Evolutionary conservation across 768 basidiomycete genomes (phyloP).

Genomic region (Termitomyces sp.): DNA sequence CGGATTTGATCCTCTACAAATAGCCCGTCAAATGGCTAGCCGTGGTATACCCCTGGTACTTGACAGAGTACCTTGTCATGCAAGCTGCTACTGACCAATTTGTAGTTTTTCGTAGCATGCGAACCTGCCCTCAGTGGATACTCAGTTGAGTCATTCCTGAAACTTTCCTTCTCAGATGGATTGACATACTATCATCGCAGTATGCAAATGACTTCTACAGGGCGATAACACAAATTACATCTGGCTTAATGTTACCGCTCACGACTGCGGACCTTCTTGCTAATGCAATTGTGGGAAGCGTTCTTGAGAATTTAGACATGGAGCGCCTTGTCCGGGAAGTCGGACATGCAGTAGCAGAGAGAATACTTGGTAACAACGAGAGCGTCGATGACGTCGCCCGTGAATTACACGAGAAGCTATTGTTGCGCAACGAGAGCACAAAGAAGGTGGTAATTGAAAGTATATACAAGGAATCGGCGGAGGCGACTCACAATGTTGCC

Average conservation of each 20-base stretch:
- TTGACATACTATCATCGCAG: slow-evolving; percentile 26
- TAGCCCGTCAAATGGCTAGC: slow-evolving; percentile 86
- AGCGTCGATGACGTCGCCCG: slow-evolving; percentile 95
- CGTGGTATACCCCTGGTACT: slow-evolving; percentile 83
- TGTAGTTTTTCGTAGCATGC: slow-evolving; percentile 96
- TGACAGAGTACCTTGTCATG: not conserved
- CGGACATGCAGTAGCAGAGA: slow-evolving; percentile 86
- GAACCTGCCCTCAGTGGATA: slow-evolving; percentile 94
- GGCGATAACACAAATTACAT: slow-evolving; percentile 88
- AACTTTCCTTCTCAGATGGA: not conserved
- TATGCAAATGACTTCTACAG: slow-evolving; percentile 93
- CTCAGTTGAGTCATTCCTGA: slow-evolving; percentile 45
- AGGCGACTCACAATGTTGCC: slow-evolving; percentile 84
- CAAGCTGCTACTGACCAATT: slow-evolving; percentile 7
- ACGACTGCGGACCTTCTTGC: slow-evolving; percentile 93
- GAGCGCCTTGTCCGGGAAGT: slow-evolving; percentile 94
- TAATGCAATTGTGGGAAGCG: slow-evolving; percentile 94
- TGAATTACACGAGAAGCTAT: slow-evolving; percentile 86
- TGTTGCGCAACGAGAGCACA: slow-evolving; percentile 92
- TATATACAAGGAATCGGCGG: slow-evolving; percentile 89
- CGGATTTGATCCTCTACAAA: slow-evolving; percentile 82
- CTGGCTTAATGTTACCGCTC: slow-evolving; percentile 92
- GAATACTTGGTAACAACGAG: slow-evolving; percentile 89
- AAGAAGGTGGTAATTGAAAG: slow-evolving; percentile 96
- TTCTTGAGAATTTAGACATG: slow-evolving; percentile 98